Evolutionary conservation across 2,329 filamentous ascomycete species (phyloP), one percentile per base, ranked within the genome.

Genomic region (Bimuria novae-zelandiae): DNA sequence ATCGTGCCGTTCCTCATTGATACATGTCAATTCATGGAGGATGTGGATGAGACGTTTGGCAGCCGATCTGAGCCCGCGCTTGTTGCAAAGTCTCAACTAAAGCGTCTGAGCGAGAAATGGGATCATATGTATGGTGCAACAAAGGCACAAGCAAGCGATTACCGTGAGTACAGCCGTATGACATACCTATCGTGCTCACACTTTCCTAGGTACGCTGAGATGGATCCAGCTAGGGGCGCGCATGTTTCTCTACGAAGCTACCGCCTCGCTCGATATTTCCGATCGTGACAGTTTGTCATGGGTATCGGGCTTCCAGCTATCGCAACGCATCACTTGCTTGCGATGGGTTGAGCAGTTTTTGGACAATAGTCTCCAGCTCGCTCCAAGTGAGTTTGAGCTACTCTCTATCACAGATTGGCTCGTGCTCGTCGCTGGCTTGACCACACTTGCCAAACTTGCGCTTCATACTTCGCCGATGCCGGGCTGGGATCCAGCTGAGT

Each of bases 281-380:
- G 68, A 71, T 49, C 60, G 64, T 42, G 69, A 71, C 16, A 65
- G 49, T 44, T 61, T 59, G 5, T 58, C 68, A 12, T 71, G 68
- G 68, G 67, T 67, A 12, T 62, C 68, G 7, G 70, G 70, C 1
- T 73, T 70, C 23, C 67, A 70, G n/a, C 62, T 73, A 19, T 70
- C 69, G 2, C 51, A 71, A n/a, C 68, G 68, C 19, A 62, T 73
- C 4, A 63, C 63, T 16, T 62, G 60, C 25, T 62, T 73, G 6
- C 68, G 65, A 3, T 65, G 66, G 2, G 63, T 70, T 14, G 70
- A 73, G 40, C 65, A 71, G 30, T 72, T 70, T 30, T 57, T 73
- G 19, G 67, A 73, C 17, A 66, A 65, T 52, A 67, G 64, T 49
- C 59, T 60, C 14, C 67, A 71, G 30, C 54, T 72, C 7, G 46